Evolutionary conservation across 1,139 yeast genomes (phyloP), one percentile per base, ranked within the genome.

Genomic region (Yamadazyma blattariae): DNA sequence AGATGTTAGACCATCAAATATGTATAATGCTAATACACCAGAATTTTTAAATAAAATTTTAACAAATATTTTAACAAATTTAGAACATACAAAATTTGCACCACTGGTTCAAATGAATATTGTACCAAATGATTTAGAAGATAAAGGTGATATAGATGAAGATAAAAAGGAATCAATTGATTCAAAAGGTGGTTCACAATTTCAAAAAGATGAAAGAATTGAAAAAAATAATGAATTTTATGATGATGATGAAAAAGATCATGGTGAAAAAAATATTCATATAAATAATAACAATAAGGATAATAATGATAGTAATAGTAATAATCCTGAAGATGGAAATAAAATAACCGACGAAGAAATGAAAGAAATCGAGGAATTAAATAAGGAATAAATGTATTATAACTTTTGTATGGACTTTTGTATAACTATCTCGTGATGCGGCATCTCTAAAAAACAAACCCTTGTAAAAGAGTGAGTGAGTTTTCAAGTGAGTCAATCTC

Each of bases 1-100:
- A 38, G 97, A 90, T 54, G 97, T 92, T 33, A 77, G 97, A 46
- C 95, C 97, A 11, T 84, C 95, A 13, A 92, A 92, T 59, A 90
- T 92, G 97, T 88, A 86, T 65, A 92, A 92, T 61, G 96, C 96
- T 37, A 92, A 92, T 63, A 79, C 92, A 19, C 92, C 95, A 14
- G 97, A 92, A 59, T 92, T 89, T 57, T 71, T 92, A 50, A 88
- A 88, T 60, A 86, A 88, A 59, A 82, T 92, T 33, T 67, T 89
- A 53, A 76, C 86, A 11, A 86, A 83, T 51, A 86, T 92, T 38
- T 72, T 84, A 37, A 67, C 78, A 39, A 90, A 87, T 61, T 70
- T 92, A 52, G 95, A 88, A 49, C 77, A 86, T 52, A 88, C 97
- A 15, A 83, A 87, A 59, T 89, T 84, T 61, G 96, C 97, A 0